phyloP scores from a whole-genome alignment of 441 rosid genomes.

The Lepidium campestre region DNA sequence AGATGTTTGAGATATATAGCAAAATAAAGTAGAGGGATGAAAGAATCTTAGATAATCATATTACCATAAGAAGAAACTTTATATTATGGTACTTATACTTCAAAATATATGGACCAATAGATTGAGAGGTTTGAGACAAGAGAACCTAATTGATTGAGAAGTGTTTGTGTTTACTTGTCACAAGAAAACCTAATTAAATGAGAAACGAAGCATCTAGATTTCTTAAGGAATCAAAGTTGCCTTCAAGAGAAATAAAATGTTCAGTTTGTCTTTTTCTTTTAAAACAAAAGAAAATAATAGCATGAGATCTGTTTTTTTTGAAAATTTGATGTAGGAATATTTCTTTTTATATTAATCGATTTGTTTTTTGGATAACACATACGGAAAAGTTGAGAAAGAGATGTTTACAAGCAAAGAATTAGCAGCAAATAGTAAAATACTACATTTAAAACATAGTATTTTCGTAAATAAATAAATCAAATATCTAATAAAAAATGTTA shows the following conservation, averaged over 20 bases:
- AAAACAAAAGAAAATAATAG: not conserved
- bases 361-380: not conserved
- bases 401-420: conserved; percentile 25
- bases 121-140: conserved; percentile 5
- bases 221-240: conserved; percentile 27
- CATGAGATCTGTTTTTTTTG: not conserved
- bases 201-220: conserved; percentile 9
- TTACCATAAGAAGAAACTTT: conserved; percentile 9
- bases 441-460: not conserved
- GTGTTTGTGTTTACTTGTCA: not conserved
- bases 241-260: conserved; percentile 23
- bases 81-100: not conserved
- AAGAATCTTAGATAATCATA: conserved; percentile 10
- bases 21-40: not conserved
- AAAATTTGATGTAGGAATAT: not conserved
- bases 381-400: conserved; percentile 18
- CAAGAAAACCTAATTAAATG: conserved; percentile 9
- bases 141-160: not conserved
- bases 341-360: not conserved
- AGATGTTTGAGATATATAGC: not conserved
- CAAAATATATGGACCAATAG: not conserved
- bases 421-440: not conserved
- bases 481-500: not conserved
- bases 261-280: not conserved
- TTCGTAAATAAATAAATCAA: not conserved